Percentiles rank a stretch among this genome's conserved stretches.
phyloP scores from a whole-genome alignment of 2,329 filamentous ascomycete species.

The Penicillium sp. region DNA sequence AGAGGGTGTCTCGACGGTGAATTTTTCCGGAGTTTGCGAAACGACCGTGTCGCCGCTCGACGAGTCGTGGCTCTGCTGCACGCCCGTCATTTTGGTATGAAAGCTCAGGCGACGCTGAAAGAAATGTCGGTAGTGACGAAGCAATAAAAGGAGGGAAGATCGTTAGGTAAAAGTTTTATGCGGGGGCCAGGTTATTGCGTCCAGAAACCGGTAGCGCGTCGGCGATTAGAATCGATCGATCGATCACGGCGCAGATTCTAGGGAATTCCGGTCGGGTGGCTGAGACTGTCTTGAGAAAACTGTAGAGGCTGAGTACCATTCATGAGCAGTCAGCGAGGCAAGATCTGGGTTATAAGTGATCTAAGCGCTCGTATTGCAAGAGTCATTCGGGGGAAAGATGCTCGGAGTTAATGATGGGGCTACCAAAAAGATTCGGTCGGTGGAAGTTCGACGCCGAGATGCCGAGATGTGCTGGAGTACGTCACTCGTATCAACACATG shows the following conservation, averaged over 20 bases:
- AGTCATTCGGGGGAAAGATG: background rate
- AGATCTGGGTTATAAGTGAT: background rate
- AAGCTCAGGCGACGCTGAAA: background rate
- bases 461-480: background rate
- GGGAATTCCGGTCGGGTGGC: background rate
- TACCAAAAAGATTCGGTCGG: background rate
- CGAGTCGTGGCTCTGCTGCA: constrained; percentile 9
- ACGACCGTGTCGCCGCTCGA: constrained; percentile 21
- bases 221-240: constrained; percentile 17
- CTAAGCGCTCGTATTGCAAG: background rate
- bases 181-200: background rate
- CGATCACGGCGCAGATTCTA: background rate
- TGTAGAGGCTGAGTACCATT: no score
- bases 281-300: background rate
- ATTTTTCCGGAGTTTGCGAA: constrained; percentile 14
- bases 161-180: constrained; percentile 2
- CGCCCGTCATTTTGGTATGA: constrained; percentile 9
- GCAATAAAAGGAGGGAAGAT: background rate
- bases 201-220: constrained; percentile 11
- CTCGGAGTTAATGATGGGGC: constrained; percentile 2
- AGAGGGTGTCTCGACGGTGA: constrained; percentile 5
- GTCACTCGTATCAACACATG: background rate
- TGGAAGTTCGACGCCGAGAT: constrained; percentile 4
- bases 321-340: background rate
- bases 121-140: background rate